These are phyloP conservation scores for Malassezia psittaci DNA, from an alignment of 1,284 basidiomycete genomes.

Conservation along the genomic window DNA sequence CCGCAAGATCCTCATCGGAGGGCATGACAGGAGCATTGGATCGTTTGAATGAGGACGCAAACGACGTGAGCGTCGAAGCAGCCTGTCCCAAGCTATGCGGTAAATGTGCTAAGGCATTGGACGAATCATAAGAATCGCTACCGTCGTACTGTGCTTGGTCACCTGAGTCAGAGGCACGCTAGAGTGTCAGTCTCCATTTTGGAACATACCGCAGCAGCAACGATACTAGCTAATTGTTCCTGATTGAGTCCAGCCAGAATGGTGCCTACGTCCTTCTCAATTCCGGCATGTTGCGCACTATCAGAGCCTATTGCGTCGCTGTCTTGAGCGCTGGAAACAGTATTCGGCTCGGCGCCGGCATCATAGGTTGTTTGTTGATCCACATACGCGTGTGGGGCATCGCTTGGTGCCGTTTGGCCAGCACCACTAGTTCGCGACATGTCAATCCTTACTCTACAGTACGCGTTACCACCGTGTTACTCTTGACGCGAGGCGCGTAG, in stretches of 20 bases:
- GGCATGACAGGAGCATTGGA: conserved; percentile 11
- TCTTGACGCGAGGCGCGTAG: conserved; percentile 15
- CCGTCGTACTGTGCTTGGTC: conserved; percentile 9
- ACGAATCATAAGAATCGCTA: conserved; percentile 8
- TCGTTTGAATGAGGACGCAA: conserved; percentile 36
- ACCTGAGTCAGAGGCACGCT: conserved; percentile 19
- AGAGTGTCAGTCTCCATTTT: not conserved
- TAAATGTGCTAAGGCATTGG: conserved; percentile 17
- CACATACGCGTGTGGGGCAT: conserved; percentile 15
- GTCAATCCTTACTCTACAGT: not conserved
- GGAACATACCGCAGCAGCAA: conserved; percentile 29
- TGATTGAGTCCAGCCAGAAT: conserved; percentile 35
- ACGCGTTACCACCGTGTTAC: conserved; percentile 12
- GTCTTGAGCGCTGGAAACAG: not conserved
- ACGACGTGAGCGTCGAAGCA: conserved; percentile 33
- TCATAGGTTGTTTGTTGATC: conserved; percentile 14
- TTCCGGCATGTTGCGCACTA: conserved; percentile 11
- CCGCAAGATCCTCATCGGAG: conserved; percentile 13
- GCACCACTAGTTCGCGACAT: conserved; percentile 15
- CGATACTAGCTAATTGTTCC: conserved; percentile 38
- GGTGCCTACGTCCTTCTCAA: conserved; percentile 34
- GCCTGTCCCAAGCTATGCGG: conserved; percentile 30
- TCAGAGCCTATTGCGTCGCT: conserved; percentile 15
- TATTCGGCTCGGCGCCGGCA: not conserved
- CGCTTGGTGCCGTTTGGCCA: not conserved